Percentiles rank a stretch among this genome's conserved stretches.
phyloP scores from a whole-genome alignment of 345 rosid species.

The Gossypium arboreum region DNA sequence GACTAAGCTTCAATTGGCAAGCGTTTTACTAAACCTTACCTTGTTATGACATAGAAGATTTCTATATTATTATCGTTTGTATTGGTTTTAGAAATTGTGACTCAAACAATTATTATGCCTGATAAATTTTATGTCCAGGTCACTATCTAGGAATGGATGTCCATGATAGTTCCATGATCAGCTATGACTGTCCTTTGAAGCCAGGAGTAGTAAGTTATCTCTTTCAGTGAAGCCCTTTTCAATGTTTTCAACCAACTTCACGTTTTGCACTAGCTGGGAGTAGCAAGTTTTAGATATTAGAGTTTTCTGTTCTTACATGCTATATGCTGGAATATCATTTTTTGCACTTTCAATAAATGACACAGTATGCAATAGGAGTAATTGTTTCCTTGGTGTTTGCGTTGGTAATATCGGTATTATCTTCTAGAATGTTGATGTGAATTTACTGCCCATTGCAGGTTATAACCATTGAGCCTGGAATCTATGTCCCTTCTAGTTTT shows the following conservation, averaged over 20 bases:
- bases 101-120: neutral
- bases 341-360: neutral
- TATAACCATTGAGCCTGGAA: conserved; percentile 94
- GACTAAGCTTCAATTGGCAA: conserved; percentile 11
- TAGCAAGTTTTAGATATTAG: neutral
- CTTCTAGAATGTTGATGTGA: conserved; percentile 1
- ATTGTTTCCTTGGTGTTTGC: neutral
- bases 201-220: conserved; percentile 85
- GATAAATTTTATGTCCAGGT: conserved; percentile 40
- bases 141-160: conserved; percentile 99
- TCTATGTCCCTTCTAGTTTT: conserved; percentile 65
- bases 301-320: neutral
- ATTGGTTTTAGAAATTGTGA: conserved; percentile 10
- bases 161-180: conserved; percentile 75
- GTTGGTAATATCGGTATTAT: neutral
- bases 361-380: neutral
- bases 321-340: neutral
- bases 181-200: conserved; percentile 68
- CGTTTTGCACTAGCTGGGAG: conserved; percentile 2
- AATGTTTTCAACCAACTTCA: neutral
- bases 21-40: neutral
- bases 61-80: neutral
- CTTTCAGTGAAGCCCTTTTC: neutral
- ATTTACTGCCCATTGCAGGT: conserved; percentile 48
- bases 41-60: neutral